Evolutionary conservation across 1,139 yeast species (phyloP), one percentile per base, ranked within the genome.

Genomic region (Insectozyma bohioensis): DNA sequence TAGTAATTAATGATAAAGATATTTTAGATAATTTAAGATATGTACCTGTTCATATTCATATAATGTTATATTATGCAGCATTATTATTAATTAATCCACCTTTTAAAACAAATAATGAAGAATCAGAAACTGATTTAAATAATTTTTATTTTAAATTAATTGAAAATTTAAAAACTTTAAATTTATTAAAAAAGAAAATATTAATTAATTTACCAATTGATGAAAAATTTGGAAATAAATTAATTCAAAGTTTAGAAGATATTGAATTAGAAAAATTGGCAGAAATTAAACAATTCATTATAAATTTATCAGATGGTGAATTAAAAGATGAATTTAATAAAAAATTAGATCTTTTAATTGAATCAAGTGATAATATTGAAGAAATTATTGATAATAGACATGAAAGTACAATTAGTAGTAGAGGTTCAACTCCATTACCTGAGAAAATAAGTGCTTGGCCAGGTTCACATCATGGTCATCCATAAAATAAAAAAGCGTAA

Each of bases 1-100:
- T 80, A 33, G 81, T 79, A 1, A 60, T 79, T 5, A 72, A 69
- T 32, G 87, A 81, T 49, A 59, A 64, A 15, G 87, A 81, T 49
- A 77, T 81, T 24, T 52, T 72, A 25, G 65, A 67, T 14, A 78
- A 79, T 30, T 60, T 81, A 40, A 73, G 69, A 47, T 81, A 78
- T 47, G 82, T 80, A 11, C 88, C 88, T 0, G 76, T 80, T 10
- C 87, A 81, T 51, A 77, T 81, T 24, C 85, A 80, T 47, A 71
- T 81, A 32, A 80, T 81, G 86, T 57, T 80, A 12, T 80, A 80
- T 48, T 80, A 80, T 48, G 84, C 87, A 0, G 81, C 83, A 0
- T 55, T 80, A 35, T 52, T 80, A 21, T 54, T 80, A 7, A 57
- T 80, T 19, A 72, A 73, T 41, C 77, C 80, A 3, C 76, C 75